Conservation (phyloP, 148 eudicot genomes). For the Silene uniflora region DNA sequence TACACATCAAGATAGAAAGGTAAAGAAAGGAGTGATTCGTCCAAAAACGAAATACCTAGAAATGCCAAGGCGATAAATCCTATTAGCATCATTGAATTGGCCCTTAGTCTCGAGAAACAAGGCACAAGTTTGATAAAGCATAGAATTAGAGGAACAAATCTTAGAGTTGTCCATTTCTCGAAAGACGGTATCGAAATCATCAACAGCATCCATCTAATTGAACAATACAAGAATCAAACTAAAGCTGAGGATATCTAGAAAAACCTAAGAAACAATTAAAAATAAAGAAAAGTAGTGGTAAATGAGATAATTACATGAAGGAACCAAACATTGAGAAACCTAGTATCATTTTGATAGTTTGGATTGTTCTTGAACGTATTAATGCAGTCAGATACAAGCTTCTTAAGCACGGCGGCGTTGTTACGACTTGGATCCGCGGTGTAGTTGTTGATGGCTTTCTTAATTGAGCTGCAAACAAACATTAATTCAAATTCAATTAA, state of each 20-base stretch:
- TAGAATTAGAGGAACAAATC: conserved; percentile 46
- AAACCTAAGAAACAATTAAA: not conserved
- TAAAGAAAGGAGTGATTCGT: too few relatives aligned
- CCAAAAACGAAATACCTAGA: conserved; percentile 45
- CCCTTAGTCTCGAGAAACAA: conserved; percentile 69
- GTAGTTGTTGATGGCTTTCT: conserved; percentile 31
- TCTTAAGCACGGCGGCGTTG: conserved; percentile 27
- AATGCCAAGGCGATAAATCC: conserved; percentile 64
- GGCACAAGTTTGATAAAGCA: conserved; percentile 60
- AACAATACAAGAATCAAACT: not conserved
- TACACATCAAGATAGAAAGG: too few relatives aligned
- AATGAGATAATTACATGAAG: conserved; percentile 46
- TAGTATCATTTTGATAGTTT: conserved; percentile 56
- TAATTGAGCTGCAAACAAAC: conserved; percentile 46
- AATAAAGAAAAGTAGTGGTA: not conserved
- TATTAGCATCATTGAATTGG: conserved; percentile 53
- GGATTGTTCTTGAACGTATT: conserved; percentile 47
- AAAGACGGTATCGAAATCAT: conserved; percentile 43
- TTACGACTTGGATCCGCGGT: conserved; percentile 20
- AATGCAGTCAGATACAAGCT: conserved; percentile 51
- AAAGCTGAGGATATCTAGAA: not conserved
- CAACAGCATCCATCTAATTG: conserved; percentile 53
- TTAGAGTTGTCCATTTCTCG: conserved; percentile 50
- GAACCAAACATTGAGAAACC: conserved; percentile 92
- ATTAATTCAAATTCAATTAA: not conserved